A percentile compares a stretch with the other conserved stretches of the same genome.
Conservation (phyloP, 495 filamentous ascomycete species). For the Penicillium daleae region DNA sequence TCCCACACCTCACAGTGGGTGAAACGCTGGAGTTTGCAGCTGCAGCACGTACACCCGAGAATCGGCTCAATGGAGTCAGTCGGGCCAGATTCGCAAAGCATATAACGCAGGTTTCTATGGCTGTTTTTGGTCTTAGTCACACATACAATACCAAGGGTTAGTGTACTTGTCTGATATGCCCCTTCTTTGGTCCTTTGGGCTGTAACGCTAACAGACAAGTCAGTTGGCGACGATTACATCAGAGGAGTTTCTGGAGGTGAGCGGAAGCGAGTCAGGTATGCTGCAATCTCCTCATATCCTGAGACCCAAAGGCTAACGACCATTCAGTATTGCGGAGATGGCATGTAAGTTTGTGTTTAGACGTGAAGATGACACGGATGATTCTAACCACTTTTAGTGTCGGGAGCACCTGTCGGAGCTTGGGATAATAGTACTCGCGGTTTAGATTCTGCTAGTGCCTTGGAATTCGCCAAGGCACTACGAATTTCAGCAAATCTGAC, state of each 20-base stretch:
- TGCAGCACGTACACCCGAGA: slow-evolving; percentile 53
- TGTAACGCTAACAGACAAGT: neutral
- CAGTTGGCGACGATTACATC: slow-evolving; percentile 53
- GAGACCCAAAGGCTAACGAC: slow-evolving; percentile 8
- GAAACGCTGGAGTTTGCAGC: slow-evolving; percentile 68
- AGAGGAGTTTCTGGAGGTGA: slow-evolving; percentile 82
- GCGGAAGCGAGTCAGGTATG: slow-evolving; percentile 62
- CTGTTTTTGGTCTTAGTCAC: slow-evolving; percentile 62
- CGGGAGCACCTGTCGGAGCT: slow-evolving; percentile 70
- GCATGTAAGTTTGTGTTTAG: slow-evolving; percentile 58
- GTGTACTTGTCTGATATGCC: slow-evolving; percentile 14
- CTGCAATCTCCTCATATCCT: neutral
- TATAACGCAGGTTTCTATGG: slow-evolving; percentile 61
- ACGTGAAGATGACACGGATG: too few species aligned
- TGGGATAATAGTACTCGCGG: slow-evolving; percentile 91
- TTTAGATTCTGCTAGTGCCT: slow-evolving; percentile 79
- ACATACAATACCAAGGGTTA: slow-evolving; percentile 57
- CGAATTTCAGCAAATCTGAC: slow-evolving; percentile 74
- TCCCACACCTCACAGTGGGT: slow-evolving; percentile 68
- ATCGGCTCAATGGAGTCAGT: slow-evolving; percentile 46
- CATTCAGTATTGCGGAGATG: slow-evolving; percentile 57
- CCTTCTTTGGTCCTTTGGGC: neutral
- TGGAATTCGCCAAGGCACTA: slow-evolving; percentile 72
- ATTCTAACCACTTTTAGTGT: slow-evolving; percentile 46
- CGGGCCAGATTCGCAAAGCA: slow-evolving; percentile 48